Conservation (phyloP, 352 stramenopile genomes). For the Phytopythium delawarense region DNA sequence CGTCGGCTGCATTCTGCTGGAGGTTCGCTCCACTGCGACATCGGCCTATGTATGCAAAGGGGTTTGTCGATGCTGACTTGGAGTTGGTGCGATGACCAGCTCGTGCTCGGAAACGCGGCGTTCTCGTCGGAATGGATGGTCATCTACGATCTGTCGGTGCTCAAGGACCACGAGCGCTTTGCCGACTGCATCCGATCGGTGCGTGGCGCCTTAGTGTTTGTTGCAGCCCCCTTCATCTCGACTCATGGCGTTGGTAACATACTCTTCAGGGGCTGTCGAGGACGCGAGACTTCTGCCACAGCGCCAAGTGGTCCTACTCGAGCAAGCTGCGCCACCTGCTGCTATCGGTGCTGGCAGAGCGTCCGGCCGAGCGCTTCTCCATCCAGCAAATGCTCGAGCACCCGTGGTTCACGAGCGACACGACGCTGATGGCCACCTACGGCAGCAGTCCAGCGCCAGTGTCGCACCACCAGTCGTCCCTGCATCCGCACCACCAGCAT, state of each 20-base stretch:
- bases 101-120: conserved; percentile 66
- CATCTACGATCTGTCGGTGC: conserved; percentile 70
- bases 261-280: background rate
- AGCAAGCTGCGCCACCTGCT: conserved; percentile 34
- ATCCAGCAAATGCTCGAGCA: conserved; percentile 47
- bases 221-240: background rate
- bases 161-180: conserved; percentile 64
- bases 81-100: conserved; percentile 17
- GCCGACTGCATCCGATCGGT: conserved; percentile 29
- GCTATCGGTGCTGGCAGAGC: conserved; percentile 35
- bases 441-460: background rate
- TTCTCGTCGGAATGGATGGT: conserved; percentile 87
- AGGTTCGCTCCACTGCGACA: conserved; percentile 21
- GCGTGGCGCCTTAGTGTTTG: background rate
- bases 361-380: conserved; percentile 31
- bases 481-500: conserved; percentile 5
- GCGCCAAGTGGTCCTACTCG: conserved; percentile 44
- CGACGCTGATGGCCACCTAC: conserved; percentile 1
- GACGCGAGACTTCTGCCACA: conserved; percentile 27
- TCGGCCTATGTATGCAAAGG: background rate
- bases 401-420: conserved; percentile 31
- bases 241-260: background rate
- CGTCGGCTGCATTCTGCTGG: conserved; percentile 80
- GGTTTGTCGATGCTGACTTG: background rate
- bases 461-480: background rate